Evolutionary conservation across 768 basidiomycete species (phyloP).

Genomic region (Strobilomyces dryophilus): DNA sequence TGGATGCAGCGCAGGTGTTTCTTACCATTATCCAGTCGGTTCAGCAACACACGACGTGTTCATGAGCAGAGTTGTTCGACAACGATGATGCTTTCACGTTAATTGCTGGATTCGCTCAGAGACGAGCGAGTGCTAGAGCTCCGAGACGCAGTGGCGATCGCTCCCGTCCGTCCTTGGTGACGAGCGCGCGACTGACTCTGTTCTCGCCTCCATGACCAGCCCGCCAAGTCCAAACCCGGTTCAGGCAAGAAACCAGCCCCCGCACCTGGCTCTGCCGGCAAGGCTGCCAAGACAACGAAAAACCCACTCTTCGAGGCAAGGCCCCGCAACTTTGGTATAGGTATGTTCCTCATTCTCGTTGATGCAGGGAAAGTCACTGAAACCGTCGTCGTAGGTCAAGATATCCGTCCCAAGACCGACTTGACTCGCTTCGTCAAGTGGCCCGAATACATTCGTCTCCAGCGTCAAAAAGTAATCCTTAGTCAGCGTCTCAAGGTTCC

Average conservation of each 20-base stretch:
- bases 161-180: slow-evolving; percentile 20
- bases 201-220: slow-evolving; percentile 92
- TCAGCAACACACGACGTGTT: slow-evolving; percentile 18
- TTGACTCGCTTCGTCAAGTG: slow-evolving; percentile 98
- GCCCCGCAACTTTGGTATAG: slow-evolving; percentile 94
- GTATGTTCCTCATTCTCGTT: slow-evolving; percentile 40
- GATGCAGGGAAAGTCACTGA: neutral
- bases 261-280: slow-evolving; percentile 78
- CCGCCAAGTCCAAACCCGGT: slow-evolving; percentile 64
- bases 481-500: slow-evolving; percentile 98
- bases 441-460: slow-evolving; percentile 97
- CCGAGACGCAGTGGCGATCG: slow-evolving; percentile 38
- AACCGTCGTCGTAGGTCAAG: slow-evolving; percentile 61
- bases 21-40: slow-evolving; percentile 24
- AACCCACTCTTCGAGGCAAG: slow-evolving; percentile 94
- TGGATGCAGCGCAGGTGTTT: slow-evolving; percentile 32
- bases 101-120: slow-evolving; percentile 39
- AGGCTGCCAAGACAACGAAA: slow-evolving; percentile 72
- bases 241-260: slow-evolving; percentile 81
- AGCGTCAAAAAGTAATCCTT: slow-evolving; percentile 98
- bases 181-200: slow-evolving; percentile 35
- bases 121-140: slow-evolving; percentile 46
- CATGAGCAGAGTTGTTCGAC: slow-evolving; percentile 35
- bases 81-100: slow-evolving; percentile 36
- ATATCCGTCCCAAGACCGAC: slow-evolving; percentile 85